Conservation (phyloP, 1,284 basidiomycete genomes). For the Phaffia rhodozyma region DNA sequence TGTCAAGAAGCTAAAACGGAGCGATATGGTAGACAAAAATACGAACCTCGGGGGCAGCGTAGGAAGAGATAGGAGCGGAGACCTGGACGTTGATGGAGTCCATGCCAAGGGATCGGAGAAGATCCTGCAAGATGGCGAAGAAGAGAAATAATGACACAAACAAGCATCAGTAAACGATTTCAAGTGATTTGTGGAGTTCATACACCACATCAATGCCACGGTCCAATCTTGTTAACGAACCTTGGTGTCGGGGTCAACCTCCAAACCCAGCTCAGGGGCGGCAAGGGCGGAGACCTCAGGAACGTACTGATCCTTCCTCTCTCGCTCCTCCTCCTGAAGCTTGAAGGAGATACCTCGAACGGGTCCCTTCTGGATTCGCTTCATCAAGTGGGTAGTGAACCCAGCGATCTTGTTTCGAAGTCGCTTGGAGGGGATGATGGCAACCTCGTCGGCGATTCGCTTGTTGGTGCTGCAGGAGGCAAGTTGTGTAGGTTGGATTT, state of each 20-base stretch:
- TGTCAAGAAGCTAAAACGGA: background rate
- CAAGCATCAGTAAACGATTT: background rate
- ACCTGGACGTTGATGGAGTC: slow-evolving; percentile 68
- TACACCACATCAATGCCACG: background rate
- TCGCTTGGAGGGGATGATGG: slow-evolving; percentile 94
- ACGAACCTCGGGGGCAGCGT: slow-evolving; percentile 53
- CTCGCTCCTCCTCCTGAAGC: slow-evolving; percentile 99
- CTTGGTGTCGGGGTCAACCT: slow-evolving; percentile 86
- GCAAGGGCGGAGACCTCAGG: slow-evolving; percentile 92
- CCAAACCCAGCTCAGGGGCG: slow-evolving; percentile 54
- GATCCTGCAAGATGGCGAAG: slow-evolving; percentile 44
- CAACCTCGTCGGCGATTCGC: slow-evolving; percentile 98
- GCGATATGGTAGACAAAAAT: background rate
- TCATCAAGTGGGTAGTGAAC: slow-evolving; percentile 99
- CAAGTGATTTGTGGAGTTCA: background rate
- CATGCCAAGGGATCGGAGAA: slow-evolving; percentile 81
- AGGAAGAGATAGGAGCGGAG: slow-evolving; percentile 51
- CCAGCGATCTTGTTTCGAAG: slow-evolving; percentile 99
- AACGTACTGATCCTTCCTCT: slow-evolving; percentile 98
- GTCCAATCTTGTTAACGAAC: slow-evolving; percentile 37
- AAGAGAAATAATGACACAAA: slow-evolving; percentile 1
- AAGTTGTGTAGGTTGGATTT: background rate
- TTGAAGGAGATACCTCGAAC: slow-evolving; percentile 99
- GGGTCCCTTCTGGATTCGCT: slow-evolving; percentile 98
- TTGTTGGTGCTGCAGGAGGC: slow-evolving; percentile 68